phyloP scores from a whole-genome alignment of 129 eudicot genomes.

The Saussurea involucrata region DNA sequence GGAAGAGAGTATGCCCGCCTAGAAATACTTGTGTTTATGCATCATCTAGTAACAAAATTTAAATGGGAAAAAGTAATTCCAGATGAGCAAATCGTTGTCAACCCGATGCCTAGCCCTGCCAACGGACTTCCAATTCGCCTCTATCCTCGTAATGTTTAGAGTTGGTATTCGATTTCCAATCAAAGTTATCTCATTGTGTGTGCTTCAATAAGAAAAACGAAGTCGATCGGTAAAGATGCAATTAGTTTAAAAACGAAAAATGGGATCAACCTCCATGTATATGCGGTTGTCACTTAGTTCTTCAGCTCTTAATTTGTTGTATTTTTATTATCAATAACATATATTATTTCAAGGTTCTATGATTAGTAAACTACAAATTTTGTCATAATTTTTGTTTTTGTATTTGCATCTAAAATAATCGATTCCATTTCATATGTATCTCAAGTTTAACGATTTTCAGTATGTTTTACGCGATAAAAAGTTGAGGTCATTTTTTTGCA shows the following conservation, averaged over 20 bases:
- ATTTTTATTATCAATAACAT: not conserved
- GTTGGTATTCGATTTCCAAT: not conserved
- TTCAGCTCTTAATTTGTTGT: not conserved
- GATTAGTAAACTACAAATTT: too few species aligned
- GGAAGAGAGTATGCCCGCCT: slow-evolving; percentile 26
- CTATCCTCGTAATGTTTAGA: slow-evolving; percentile 11
- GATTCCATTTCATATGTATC: not conserved
- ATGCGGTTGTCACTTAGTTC: not conserved
- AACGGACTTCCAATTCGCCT: slow-evolving; percentile 30
- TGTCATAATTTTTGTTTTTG: too few species aligned
- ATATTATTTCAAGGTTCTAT: too few species aligned
- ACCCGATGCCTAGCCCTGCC: slow-evolving; percentile 28
- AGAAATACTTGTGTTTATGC: slow-evolving; percentile 37
- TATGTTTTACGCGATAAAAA: not conserved
- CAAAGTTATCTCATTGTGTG: not conserved
- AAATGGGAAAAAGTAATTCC: slow-evolving; percentile 36
- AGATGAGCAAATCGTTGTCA: slow-evolving; percentile 24
- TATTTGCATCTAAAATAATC: not conserved
- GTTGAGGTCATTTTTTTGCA: not conserved
- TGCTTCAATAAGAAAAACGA: too few species aligned
- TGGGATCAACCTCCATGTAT: not conserved
- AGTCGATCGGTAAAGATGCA: not conserved
- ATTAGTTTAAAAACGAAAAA: not conserved
- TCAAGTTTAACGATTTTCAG: too few species aligned
- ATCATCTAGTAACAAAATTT: slow-evolving; percentile 29